Base-by-base conservation (phyloP, 768 basidiomycete genomes). In the Tricholoma furcatifolium region DNA sequence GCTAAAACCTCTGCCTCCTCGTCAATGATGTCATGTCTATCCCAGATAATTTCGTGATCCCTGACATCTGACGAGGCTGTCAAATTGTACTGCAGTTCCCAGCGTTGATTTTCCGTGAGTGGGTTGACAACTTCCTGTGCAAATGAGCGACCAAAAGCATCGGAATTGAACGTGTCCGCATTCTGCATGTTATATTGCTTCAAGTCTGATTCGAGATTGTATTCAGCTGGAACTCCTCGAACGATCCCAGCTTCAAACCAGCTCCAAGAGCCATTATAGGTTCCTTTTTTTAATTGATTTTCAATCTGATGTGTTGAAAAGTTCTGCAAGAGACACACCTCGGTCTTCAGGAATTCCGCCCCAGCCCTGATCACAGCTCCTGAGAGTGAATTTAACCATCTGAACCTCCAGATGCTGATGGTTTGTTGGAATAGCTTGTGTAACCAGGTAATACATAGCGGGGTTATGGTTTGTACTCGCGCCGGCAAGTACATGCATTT, bases 281-380 rank as follows among this genome's bases (percentile, higher is more conserved):
- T n/a, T n/a, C n/a, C n/a, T n/a, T n/a, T n/a, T n/a, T n/a, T n/a
- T n/a, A n/a, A n/a, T n/a, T n/a, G n/a, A n/a, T n/a, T n/a, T n/a
- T 27, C 27, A 27, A 27, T 27, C 3, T 27, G 27, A 3, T 4
- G 27, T 27, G 39, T 10, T 21, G 12, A 40, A 31, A 32, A 12
- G 20, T 15, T 36, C n/a, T n/a, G n/a, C n/a, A 24, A 30, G 10
- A 43, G 20, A 44, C 47, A n/a, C 35, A 68, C 68, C 63, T 56
- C 20, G 32, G 21, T 58, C 39, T 18, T 53, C 51, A 1, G 51
- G 47, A 15, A 64, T 60, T 10, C 66, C 67, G 11, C 67, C 65
- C 69, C 67, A 71, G 6, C 69, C 70, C 60, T 72, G 70, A 52
- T 72, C 70, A 31, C 50, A 41, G 47, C 57, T 59, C 17, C 10